Base-by-base conservation (phyloP, 2,329 filamentous ascomycete genomes). In the Botrytis byssoidea region DNA sequence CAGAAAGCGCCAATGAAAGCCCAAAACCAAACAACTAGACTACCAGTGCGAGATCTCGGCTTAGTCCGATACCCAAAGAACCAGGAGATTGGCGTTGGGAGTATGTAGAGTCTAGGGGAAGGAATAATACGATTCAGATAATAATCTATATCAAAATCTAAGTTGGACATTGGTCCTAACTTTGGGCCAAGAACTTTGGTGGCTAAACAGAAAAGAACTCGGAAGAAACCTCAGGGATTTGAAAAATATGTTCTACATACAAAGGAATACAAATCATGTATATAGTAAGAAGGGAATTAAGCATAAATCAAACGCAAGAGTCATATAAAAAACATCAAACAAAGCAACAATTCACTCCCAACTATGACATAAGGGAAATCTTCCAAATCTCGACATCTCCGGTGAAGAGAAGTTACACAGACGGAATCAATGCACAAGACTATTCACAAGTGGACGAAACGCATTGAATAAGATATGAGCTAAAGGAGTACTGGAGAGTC, bases 61-160 rank as follows among this genome's bases (percentile, higher is more conserved):
- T 82, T 59, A n/a, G 68, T 63, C 74, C 91, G 87, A 79, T 92
- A 84, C 18, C 92, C 92, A 2, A 97, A 83, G 77, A 93, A 92
- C 77, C 89, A 88, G 32, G 92, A 88, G 32, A 96, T 80, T 0
- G 88, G 87, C 65, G 84, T 85, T 0, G 94, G 94, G 1, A 97
- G 80, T 63, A 84, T 83, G 42, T 87, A 83, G 81, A 93, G 87
- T 77, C 88, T 88, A 59, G 91, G 91, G 22, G 87, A 84, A 14
- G 92, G 92, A 37, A 97, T 80, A 74, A 89, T 85, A 4, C 87
- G 91, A 81, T 95, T 94, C 69, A 97, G 81, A 80, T 91, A 89
- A n/a, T 83, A 83, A 85, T 97, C 94, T 76, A 97, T 88, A 82
- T 96, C 89, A 82, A 97, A 89, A 68, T 80, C 71, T 51, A 69